Conservation (phyloP, 805 yeast species). For the Ogataea neopini region DNA sequence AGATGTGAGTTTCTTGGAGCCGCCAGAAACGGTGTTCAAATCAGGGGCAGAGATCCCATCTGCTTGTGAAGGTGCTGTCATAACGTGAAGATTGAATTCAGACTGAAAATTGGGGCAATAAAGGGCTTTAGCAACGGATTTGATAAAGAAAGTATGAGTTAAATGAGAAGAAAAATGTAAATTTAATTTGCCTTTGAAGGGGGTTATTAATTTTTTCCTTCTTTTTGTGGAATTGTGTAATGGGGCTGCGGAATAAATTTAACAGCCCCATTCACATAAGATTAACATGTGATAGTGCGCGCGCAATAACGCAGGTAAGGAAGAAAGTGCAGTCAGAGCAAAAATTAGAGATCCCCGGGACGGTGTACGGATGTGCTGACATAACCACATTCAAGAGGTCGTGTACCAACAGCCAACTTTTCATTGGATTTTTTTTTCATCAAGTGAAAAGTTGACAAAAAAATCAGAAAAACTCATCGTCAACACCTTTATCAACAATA, state of each 20-base stretch:
- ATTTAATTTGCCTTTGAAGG: not conserved
- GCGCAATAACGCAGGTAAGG: too few species aligned
- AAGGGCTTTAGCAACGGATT: not conserved
- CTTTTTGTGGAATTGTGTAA: not conserved
- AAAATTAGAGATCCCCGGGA: too few species aligned
- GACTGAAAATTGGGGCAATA: not conserved
- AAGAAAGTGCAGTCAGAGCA: not conserved
- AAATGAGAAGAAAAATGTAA: not conserved
- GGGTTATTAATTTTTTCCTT: not conserved
- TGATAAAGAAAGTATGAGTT: too few species aligned
- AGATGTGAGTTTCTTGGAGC: conserved; percentile 16
- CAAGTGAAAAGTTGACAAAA: not conserved
- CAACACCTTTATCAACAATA: not conserved
- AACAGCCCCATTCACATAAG: not conserved
- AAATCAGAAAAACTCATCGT: not conserved
- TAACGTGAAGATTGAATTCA: not conserved
- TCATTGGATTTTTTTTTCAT: not conserved
- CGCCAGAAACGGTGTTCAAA: not conserved
- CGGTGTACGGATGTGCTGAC: conserved; percentile 2
- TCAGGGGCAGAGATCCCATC: conserved; percentile 9
- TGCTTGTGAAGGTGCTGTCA: conserved; percentile 10
- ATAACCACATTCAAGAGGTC: too few species aligned
- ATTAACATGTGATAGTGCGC: conserved; percentile 5
- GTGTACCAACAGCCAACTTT: not conserved
- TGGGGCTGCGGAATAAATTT: not conserved